These are phyloP conservation scores for Asterophora lycoperdoides DNA, from an alignment of 768 basidiomycete genomes.

Conservation along the genomic window DNA sequence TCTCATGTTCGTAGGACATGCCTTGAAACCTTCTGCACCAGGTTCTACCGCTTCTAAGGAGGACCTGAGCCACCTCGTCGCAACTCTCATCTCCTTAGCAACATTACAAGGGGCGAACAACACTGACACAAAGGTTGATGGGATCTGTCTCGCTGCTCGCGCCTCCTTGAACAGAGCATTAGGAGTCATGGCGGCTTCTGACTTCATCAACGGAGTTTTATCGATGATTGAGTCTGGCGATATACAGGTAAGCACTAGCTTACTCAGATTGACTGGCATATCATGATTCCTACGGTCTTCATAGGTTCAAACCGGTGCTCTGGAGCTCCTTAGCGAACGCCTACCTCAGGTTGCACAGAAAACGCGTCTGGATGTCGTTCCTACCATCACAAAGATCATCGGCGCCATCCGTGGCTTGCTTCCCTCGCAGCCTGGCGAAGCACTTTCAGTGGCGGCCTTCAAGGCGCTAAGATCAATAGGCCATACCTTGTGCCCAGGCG, in stretches of 20 bases:
- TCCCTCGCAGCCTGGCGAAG: slow-evolving; percentile 34
- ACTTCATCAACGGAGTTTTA: slow-evolving; percentile 59
- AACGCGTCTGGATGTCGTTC: slow-evolving; percentile 47
- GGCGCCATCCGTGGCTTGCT: slow-evolving; percentile 47
- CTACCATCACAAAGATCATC: slow-evolving; percentile 51
- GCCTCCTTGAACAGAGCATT: slow-evolving; percentile 51
- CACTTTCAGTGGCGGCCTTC: slow-evolving; percentile 46
- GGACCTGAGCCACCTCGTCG: slow-evolving; percentile 40
- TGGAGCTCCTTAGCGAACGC: slow-evolving; percentile 66
- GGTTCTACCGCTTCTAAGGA: slow-evolving; percentile 20
- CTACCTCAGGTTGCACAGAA: slow-evolving; percentile 55
- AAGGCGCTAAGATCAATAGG: slow-evolving; percentile 58
- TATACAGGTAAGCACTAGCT: slow-evolving; percentile 50
- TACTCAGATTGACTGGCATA: neutral
- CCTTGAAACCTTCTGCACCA: slow-evolving; percentile 35
- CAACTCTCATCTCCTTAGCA: slow-evolving; percentile 46
- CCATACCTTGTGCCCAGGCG: slow-evolving; percentile 52
- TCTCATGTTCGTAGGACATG: slow-evolving; percentile 56
- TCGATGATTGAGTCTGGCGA: slow-evolving; percentile 55
- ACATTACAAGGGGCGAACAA: slow-evolving; percentile 27
- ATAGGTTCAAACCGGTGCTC: slow-evolving; percentile 63
- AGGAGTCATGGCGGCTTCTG: slow-evolving; percentile 59
- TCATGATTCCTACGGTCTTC: slow-evolving; percentile 6
- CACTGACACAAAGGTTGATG: slow-evolving; percentile 34
- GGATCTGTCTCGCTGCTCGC: slow-evolving; percentile 46